These are phyloP conservation scores for Microdochium nivale DNA, from an alignment of 2,329 filamentous ascomycete genomes.

Conservation along the genomic window DNA sequence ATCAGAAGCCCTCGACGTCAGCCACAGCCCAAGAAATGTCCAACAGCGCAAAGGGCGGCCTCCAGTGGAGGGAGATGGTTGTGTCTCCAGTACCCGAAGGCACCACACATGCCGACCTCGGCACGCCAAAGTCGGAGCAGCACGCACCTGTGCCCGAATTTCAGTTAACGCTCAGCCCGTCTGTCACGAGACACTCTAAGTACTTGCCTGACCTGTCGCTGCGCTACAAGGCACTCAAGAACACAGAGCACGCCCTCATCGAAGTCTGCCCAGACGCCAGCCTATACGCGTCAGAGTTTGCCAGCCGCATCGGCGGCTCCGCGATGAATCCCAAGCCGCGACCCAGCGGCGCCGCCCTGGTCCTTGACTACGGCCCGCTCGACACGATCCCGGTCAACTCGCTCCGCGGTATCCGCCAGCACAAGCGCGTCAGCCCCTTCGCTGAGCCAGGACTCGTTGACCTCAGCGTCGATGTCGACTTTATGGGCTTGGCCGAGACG, in stretches of 20 bases:
- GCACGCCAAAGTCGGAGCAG: slow-evolving; percentile 42
- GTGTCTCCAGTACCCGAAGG: slow-evolving; percentile 58
- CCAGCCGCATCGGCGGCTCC: slow-evolving; percentile 71
- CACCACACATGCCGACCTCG: slow-evolving; percentile 42
- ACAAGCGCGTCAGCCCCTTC: slow-evolving; percentile 72
- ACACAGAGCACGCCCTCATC: slow-evolving; percentile 60
- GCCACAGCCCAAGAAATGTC: slow-evolving; percentile 28
- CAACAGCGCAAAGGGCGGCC: slow-evolving; percentile 34
- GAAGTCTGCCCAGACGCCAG: slow-evolving; percentile 87
- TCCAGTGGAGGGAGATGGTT: slow-evolving; percentile 77
- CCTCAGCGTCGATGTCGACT: slow-evolving; percentile 89
- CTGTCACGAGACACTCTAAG: slow-evolving; percentile 71
- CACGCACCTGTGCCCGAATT: slow-evolving; percentile 67
- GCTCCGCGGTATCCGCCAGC: slow-evolving; percentile 75
- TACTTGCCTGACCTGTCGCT: slow-evolving; percentile 76
- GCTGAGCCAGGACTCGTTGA: slow-evolving; percentile 74
- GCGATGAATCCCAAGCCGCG: slow-evolving; percentile 41
- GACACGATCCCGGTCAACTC: slow-evolving; percentile 78
- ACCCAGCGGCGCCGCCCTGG: slow-evolving; percentile 80
- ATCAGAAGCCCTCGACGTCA: slow-evolving; percentile 26
- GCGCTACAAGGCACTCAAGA: slow-evolving; percentile 69
- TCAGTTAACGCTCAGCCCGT: slow-evolving; percentile 68
- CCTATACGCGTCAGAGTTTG: slow-evolving; percentile 73
- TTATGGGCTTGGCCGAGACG: slow-evolving; percentile 74
- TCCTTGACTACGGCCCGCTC: slow-evolving; percentile 86